Base-by-base conservation (phyloP, 2,329 filamentous ascomycete genomes). In the Hypoxylon rubiginosum region DNA sequence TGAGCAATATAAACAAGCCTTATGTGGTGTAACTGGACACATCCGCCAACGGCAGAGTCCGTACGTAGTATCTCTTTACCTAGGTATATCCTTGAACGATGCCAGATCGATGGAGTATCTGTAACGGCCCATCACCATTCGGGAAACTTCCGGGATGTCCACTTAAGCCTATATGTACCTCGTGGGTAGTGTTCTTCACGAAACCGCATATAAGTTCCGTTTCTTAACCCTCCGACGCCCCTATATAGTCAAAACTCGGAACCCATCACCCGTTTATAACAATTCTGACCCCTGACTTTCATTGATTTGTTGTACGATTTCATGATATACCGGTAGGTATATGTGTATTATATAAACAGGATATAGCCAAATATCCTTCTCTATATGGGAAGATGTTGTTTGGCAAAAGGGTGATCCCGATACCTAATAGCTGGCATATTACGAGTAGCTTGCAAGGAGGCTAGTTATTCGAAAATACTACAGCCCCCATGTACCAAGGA, bases 41-140 rank as follows among this genome's bases (percentile, higher is more conserved):
- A 67, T 53, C 58, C 58, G 46, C 52, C 64, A 51, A 48, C 45
- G 53, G 57, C 32, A 57, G 41, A 57, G 17, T 56, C 4, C 17
- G 19, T 54, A 54, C 17, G 19, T 54, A 54, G 52, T 64, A 58
- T 60, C 58, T 56, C 58, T 51, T 62, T 55, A 24, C 21, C 21
- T 24, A 24, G 21, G 21, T 24, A 67, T 54, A 67, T 19, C 67
- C 64, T 58, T 64, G 64, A 69, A 65, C 64, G 64, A 34, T 67
- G 58, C 28, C 34, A 50, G 43, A 24, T 8, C 17, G 50, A 63
- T 65, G 63, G 55, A n/a, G 51, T 41, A 53, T 45, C 17, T 64
- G 50, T 61, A 49, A n/a, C 49, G 19, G 10, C 21, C 24, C 55
- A 51, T 43, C 53, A 56, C 54, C 54, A 7, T 4, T 39, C 15